phyloP scores from a whole-genome alignment of 2,329 filamentous ascomycete species.

The Pyricularia sp. region DNA sequence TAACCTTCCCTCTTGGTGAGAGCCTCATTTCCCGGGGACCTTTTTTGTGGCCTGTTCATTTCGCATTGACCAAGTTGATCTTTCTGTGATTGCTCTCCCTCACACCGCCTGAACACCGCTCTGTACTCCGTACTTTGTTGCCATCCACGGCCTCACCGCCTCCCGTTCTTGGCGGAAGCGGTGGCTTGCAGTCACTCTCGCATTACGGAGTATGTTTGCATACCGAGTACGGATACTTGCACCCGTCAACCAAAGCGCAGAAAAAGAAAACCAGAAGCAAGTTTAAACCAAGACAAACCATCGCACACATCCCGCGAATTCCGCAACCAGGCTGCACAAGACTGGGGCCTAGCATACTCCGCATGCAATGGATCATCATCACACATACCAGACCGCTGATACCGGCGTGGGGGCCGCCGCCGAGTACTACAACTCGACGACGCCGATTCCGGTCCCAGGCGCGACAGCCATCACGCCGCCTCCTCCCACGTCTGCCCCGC shows the following conservation, averaged over 20 bases:
- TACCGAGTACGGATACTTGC: no score
- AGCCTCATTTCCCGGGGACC: neutral
- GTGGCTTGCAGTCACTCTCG: neutral
- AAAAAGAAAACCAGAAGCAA: neutral
- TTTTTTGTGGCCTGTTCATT: neutral
- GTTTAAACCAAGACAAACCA: neutral
- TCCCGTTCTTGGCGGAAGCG: neutral
- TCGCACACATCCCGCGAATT: neutral
- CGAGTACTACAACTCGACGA: conserved; percentile 2
- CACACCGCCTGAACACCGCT: neutral
- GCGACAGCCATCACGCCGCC: neutral
- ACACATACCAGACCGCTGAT: neutral
- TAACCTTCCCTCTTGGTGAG: neutral
- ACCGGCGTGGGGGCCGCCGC: neutral
- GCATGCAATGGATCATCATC: neutral
- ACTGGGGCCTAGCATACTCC: neutral
- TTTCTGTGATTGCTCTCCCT: neutral
- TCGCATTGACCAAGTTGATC: neutral
- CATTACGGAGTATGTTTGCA: neutral
- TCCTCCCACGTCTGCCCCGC: neutral
- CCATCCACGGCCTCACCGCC: neutral
- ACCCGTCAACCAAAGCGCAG: neutral
- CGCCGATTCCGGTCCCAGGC: neutral
- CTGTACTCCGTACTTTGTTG: neutral
- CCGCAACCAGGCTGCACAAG: neutral